phyloP scores from a whole-genome alignment of 2,329 filamentous ascomycete species.

The Pseudogymnoascus sp. region DNA sequence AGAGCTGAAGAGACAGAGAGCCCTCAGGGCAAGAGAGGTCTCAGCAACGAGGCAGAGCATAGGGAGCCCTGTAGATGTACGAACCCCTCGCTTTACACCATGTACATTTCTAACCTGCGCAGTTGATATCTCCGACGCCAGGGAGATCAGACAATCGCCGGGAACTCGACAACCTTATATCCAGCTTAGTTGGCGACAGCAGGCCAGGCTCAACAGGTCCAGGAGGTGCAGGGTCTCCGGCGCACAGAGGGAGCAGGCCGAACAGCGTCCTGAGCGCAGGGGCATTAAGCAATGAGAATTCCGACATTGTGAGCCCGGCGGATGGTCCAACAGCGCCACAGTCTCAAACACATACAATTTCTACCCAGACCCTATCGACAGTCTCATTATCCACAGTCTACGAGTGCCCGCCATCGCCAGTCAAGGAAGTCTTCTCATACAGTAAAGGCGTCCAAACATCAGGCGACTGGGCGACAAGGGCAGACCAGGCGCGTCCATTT shows the following conservation, averaged over 20 bases:
- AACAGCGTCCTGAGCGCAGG: slow-evolving; percentile 80
- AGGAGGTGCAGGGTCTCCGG: slow-evolving; percentile 58
- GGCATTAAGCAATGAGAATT: slow-evolving; percentile 70
- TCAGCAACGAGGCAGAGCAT: slow-evolving; percentile 62
- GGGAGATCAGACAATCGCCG: slow-evolving; percentile 62
- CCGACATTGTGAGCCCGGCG: slow-evolving; percentile 48
- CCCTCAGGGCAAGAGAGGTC: slow-evolving; percentile 72
- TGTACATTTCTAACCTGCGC: slow-evolving; percentile 14
- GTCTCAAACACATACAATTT: slow-evolving; percentile 36
- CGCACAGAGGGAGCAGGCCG: slow-evolving; percentile 65
- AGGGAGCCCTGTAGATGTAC: slow-evolving; percentile 66
- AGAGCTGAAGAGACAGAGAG: slow-evolving; percentile 88
- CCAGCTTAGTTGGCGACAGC: slow-evolving; percentile 73
- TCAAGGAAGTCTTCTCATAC: slow-evolving; percentile 86
- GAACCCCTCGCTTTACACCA: slow-evolving; percentile 22
- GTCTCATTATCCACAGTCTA: slow-evolving; percentile 69
- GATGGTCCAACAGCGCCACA: slow-evolving; percentile 33
- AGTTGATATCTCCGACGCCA: slow-evolving; percentile 65
- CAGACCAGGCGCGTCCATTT: slow-evolving; percentile 46
- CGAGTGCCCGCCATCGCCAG: slow-evolving; percentile 69
- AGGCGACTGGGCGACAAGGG: slow-evolving; percentile 59
- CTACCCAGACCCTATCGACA: slow-evolving; percentile 63
- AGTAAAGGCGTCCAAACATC: slow-evolving; percentile 94
- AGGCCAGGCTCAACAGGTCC: slow-evolving; percentile 63
- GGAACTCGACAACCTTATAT: slow-evolving; percentile 81